Evolutionary conservation across 2,329 filamentous ascomycete genomes (phyloP).

Genomic region (Fusarium euwallaceae): DNA sequence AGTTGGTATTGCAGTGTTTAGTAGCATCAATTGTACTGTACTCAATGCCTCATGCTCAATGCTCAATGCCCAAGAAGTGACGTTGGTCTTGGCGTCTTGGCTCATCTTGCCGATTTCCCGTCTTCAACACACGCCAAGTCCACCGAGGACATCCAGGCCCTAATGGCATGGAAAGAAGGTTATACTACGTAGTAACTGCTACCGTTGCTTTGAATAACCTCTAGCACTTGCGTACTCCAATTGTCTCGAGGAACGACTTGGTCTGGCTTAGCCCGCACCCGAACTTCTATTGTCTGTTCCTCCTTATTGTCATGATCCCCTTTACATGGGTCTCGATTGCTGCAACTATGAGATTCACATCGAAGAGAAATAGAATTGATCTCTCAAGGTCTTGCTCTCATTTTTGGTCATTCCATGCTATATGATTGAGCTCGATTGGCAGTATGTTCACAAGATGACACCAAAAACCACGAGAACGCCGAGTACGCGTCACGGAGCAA

Average conservation of each 20-base stretch:
- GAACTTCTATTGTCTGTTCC: background rate
- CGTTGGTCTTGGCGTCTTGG: background rate
- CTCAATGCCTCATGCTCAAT: conserved; percentile 7
- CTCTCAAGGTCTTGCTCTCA: background rate
- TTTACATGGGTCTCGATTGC: background rate
- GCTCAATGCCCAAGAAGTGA: conserved; percentile 8
- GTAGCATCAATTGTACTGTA: background rate
- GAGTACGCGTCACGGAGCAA: background rate
- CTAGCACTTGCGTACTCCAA: background rate
- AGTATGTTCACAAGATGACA: background rate
- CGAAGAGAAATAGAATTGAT: background rate
- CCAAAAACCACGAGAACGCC: background rate
- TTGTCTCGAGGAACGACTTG: background rate
- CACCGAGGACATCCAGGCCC: background rate
- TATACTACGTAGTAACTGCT: background rate
- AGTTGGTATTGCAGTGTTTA: conserved; percentile 1
- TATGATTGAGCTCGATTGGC: background rate
- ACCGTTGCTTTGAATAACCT: background rate
- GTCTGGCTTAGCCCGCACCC: background rate
- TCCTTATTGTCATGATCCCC: background rate
- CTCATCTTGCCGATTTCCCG: background rate
- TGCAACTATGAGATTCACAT: background rate
- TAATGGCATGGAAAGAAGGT: background rate
- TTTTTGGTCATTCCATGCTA: background rate
- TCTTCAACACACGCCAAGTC: background rate